Base-by-base conservation (phyloP, 2,329 filamentous ascomycete species). In the Penicillium sp. region DNA sequence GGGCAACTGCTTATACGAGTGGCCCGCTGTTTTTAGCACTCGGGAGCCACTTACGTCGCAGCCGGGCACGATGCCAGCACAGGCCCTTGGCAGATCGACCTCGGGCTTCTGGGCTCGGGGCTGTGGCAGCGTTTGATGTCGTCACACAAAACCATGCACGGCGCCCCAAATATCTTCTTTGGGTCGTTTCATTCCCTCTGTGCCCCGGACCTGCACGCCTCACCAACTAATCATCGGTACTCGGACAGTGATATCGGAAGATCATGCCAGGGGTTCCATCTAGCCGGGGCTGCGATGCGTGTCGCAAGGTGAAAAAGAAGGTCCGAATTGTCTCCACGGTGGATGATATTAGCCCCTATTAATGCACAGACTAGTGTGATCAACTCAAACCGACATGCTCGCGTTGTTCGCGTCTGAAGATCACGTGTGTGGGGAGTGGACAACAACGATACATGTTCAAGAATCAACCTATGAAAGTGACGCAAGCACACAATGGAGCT, bases 381-480 rank as follows among this genome's bases (percentile, higher is more conserved):
- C 63, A 67, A 46, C 48, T 55, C 9, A 58, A 64, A 39, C 65
- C 66, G 4, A 47, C 50, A 11, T 69, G 65, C 43, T 56, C 63
- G 5, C 55, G 66, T 43, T 69, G 65, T 47, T 11, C 44, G 8
- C 58, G 65, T 27, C 57, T 67, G 22, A 54, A 61, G 5, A 55
- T 67, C 7, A 44, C 43, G 2, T 69, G 65, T 38, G 31, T 63
- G 4, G 65, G 66, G 3, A 60, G 57, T 39, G 66, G 66, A 5
- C 57, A 63, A 46, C 59, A 57, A 32, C 55, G 66, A 7, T 69
- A 59, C 45, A 66, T 61, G 42, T 69, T 69, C 52, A 63, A 63
- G 44, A 47, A 60, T 11, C 55, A 56, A 42, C 18, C 47, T 2
- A 5, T 32, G 3, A 22, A 42, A n/a, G 47, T 14, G 47, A 42